Conservation (phyloP, 176 grass and related monocot species). For the Carex myosuroides region DNA sequence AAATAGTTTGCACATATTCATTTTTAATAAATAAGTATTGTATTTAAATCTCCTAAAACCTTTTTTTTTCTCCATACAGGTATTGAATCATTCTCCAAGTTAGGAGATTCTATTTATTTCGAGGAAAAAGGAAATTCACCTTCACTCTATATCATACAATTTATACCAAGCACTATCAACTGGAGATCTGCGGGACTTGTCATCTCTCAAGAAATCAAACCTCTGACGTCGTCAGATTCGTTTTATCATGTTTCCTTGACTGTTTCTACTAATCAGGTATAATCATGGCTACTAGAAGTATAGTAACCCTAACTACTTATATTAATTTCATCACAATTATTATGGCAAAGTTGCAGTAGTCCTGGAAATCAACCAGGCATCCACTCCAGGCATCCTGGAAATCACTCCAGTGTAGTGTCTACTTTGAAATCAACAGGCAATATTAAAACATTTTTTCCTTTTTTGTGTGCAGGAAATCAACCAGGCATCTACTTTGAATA, state of each 20-base stretch:
- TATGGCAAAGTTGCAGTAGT: not conserved
- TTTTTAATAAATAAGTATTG: not conserved
- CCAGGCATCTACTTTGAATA: conserved; percentile 42
- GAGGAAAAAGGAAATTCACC: conserved; percentile 48
- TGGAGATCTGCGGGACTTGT: conserved; percentile 54
- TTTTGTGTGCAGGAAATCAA: conserved; percentile 28
- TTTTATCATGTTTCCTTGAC: conserved; percentile 46
- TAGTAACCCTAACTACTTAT: not conserved
- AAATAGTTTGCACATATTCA: not conserved
- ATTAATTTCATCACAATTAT: too few relatives aligned
- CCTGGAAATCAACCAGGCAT: conserved; percentile 39
- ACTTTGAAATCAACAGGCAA: too few relatives aligned
- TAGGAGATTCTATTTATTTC: conserved; percentile 90
- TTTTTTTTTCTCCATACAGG: conserved; percentile 25
- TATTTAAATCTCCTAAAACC: not conserved
- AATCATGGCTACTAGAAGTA: not conserved
- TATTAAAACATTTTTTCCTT: conserved; percentile 4
- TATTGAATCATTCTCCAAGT: conserved; percentile 90
- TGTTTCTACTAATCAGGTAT: conserved; percentile 37
- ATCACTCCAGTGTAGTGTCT: too few relatives aligned
- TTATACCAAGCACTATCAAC: conserved; percentile 66
- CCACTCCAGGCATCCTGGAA: too few relatives aligned
- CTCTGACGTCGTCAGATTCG: conserved; percentile 48
- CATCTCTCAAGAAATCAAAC: conserved; percentile 43
- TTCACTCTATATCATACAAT: conserved; percentile 70